Percentiles rank a stretch among this genome's conserved stretches.
Conservation (phyloP, 2,329 filamentous ascomycete species). For the Cladosporium cucumerinum region DNA sequence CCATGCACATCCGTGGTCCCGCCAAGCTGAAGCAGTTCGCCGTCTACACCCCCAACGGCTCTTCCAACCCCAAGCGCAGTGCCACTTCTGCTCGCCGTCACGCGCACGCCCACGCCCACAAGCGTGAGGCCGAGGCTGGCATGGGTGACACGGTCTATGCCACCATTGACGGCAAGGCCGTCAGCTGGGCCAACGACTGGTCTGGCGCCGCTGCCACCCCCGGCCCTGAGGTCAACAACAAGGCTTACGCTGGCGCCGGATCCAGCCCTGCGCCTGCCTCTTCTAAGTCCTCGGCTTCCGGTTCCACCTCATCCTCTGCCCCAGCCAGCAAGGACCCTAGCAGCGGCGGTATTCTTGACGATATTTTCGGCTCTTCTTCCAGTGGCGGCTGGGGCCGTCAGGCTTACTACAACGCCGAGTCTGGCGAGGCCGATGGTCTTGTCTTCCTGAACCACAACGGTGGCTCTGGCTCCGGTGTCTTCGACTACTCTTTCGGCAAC, state of each 20-base stretch:
- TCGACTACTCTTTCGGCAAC: slow-evolving; percentile 54
- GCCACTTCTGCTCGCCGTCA: slow-evolving; percentile 32
- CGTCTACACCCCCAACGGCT: slow-evolving; percentile 56
- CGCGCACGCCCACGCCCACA: slow-evolving; percentile 49
- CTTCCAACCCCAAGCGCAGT: slow-evolving; percentile 31
- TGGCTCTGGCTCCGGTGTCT: slow-evolving; percentile 54
- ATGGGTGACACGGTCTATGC: slow-evolving; percentile 53
- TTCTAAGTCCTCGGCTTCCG: slow-evolving; percentile 18
- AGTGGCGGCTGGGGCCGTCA: slow-evolving; percentile 34
- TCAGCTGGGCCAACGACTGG: slow-evolving; percentile 59
- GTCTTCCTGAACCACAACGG: slow-evolving; percentile 59
- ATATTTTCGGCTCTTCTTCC: slow-evolving; percentile 22
- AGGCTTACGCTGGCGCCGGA: slow-evolving; percentile 6
- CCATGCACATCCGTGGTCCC: slow-evolving; percentile 70
- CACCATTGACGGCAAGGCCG: slow-evolving; percentile 56
- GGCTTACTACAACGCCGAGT: slow-evolving; percentile 36
- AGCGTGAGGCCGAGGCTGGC: slow-evolving; percentile 44
- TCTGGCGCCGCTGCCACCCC: slow-evolving; percentile 35
- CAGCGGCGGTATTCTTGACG: slow-evolving; percentile 10
- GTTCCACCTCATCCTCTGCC: slow-evolving; percentile 16
- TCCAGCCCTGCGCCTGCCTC: slow-evolving; percentile 10
- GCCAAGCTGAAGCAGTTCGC: slow-evolving; percentile 65
- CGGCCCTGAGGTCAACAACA: slow-evolving; percentile 18
- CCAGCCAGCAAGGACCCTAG: slow-evolving; percentile 19
- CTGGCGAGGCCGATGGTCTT: slow-evolving; percentile 48